phyloP scores from a whole-genome alignment of 495 filamentous ascomycete genomes.

The Penicillium macrosclerotiorum region DNA sequence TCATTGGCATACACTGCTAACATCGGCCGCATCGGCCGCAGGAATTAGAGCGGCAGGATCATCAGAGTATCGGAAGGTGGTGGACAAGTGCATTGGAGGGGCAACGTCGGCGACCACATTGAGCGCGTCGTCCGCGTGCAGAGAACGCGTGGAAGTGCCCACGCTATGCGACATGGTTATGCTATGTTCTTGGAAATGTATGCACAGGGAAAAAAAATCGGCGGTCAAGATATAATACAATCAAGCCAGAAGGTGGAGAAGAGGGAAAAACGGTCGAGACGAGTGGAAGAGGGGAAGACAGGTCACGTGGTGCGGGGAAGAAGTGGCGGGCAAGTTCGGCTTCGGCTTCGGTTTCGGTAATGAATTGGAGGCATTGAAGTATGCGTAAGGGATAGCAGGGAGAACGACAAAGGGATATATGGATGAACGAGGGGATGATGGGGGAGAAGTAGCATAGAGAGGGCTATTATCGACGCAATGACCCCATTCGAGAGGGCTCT shows the following conservation, averaged over 20 bases:
- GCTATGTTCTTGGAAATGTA: slow-evolving; percentile 26
- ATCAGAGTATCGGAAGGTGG: slow-evolving; percentile 77
- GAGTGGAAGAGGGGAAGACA: slow-evolving; percentile 6
- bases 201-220: slow-evolving; percentile 21
- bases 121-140: slow-evolving; percentile 83
- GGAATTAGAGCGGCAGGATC: slow-evolving; percentile 63
- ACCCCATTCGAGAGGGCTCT: slow-evolving; percentile 48
- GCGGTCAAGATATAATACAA: slow-evolving; percentile 22
- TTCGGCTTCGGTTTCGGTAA: not conserved
- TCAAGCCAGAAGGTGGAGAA: slow-evolving; percentile 8
- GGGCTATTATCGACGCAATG: slow-evolving; percentile 41
- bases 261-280: not conserved
- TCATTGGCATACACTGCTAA: slow-evolving; percentile 26
- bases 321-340: too few relatives aligned
- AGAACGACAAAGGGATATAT: slow-evolving; percentile 7
- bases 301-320: slow-evolving; percentile 23
- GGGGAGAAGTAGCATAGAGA: not conserved
- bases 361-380: too few relatives aligned
- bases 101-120: slow-evolving; percentile 73
- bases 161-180: slow-evolving; percentile 32
- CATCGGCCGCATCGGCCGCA: slow-evolving; percentile 39
- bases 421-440: slow-evolving; percentile 1
- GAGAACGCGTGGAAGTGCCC: slow-evolving; percentile 61
- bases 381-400: too few relatives aligned
- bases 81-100: slow-evolving; percentile 81